Percentiles rank a stretch among this genome's conserved stretches.
phyloP scores from a whole-genome alignment of 495 filamentous ascomycete genomes.

The Penicillium dipodomyicola region DNA sequence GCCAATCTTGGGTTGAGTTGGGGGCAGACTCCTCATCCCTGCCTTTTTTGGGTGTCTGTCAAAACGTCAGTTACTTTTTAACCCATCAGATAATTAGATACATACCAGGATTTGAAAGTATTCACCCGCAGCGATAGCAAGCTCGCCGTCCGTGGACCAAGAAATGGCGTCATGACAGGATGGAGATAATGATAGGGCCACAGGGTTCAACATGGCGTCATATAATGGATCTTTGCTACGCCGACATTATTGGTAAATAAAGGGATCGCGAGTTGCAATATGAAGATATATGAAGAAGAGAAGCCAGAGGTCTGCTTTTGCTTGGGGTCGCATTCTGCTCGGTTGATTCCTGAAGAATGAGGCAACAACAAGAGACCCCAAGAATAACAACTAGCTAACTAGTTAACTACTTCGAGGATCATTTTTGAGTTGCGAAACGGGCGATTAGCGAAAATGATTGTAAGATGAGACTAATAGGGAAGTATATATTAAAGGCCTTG shows the following conservation, averaged over 20 bases:
- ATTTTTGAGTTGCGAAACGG: background rate
- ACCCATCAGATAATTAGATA: background rate
- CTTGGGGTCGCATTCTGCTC: constrained; percentile 6
- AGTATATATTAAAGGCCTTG: background rate
- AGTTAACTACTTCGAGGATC: background rate
- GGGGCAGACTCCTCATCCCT: constrained; percentile 11
- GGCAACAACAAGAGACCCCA: background rate
- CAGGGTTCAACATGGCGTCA: constrained; percentile 32
- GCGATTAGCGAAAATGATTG: too few relatives aligned
- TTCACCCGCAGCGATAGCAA: constrained; percentile 59
- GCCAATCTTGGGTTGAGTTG: constrained; percentile 29
- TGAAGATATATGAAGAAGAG: background rate
- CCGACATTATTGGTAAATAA: background rate
- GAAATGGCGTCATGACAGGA: constrained; percentile 52
- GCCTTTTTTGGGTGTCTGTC: constrained; percentile 30
- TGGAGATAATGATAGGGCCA: constrained; percentile 38
- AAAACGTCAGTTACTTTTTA: constrained; percentile 1
- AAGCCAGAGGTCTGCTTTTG: background rate
- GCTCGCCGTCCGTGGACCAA: constrained; percentile 62
- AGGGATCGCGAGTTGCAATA: background rate
- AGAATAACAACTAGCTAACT: too few relatives aligned
- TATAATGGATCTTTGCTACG: background rate
- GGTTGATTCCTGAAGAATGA: constrained; percentile 3
- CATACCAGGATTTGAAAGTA: constrained; percentile 55
- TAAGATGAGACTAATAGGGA: too few relatives aligned